Conservation (phyloP, 371 early-diverging fungal species). For the Umbelopsis sp. region DNA sequence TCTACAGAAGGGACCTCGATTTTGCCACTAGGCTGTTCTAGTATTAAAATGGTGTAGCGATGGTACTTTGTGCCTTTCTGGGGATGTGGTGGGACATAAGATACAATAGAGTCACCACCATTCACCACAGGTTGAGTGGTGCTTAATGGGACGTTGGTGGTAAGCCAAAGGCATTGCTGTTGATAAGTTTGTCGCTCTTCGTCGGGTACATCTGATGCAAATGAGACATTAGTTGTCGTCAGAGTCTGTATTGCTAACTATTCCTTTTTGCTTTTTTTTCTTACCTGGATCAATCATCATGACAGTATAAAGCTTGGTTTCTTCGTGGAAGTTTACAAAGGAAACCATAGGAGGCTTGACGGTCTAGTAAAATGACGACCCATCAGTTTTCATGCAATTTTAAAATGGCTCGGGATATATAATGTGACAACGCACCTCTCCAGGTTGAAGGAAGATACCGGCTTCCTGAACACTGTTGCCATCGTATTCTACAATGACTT, state of each 20-base stretch:
- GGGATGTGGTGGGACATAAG: constrained; percentile 84
- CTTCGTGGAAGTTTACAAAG: constrained; percentile 70
- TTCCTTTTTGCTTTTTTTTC: background rate
- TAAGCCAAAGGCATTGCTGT: constrained; percentile 70
- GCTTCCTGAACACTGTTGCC: constrained; percentile 48
- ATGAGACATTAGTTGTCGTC: background rate
- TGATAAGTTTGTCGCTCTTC: constrained; percentile 62
- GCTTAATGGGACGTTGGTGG: constrained; percentile 68
- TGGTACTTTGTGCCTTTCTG: constrained; percentile 80
- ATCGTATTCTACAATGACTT: constrained; percentile 51
- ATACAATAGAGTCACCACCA: constrained; percentile 60
- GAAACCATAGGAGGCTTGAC: constrained; percentile 61
- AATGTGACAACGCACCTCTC: constrained; percentile 33
- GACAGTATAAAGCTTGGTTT: constrained; percentile 70
- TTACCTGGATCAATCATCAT: constrained; percentile 74
- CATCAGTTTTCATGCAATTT: no score
- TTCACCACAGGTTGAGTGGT: constrained; percentile 49
- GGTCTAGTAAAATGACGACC: constrained; percentile 34
- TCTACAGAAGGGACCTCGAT: constrained; percentile 35
- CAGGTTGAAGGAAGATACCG: constrained; percentile 60
- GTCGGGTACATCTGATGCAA: constrained; percentile 60
- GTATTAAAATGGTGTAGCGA: constrained; percentile 72
- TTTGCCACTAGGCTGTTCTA: constrained; percentile 68
- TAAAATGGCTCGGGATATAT: no score
- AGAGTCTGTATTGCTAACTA: background rate